Evolutionary conservation across 2,329 filamentous ascomycete genomes (phyloP).

Genomic region (Ascochyta viciae-villosae): DNA sequence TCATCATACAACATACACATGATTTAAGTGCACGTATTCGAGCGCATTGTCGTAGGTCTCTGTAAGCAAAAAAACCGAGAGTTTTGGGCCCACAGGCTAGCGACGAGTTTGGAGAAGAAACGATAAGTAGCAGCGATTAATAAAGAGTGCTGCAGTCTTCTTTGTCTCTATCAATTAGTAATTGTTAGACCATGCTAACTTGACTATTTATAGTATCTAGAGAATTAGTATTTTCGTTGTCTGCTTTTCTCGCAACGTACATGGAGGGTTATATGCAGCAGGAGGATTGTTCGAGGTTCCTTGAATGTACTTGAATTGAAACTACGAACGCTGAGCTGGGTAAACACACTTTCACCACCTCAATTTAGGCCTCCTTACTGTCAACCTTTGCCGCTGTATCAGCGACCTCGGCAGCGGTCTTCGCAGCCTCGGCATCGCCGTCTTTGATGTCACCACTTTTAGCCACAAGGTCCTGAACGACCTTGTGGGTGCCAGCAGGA

Average conservation of each 20-base stretch:
- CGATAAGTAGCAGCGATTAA: too few relatives aligned
- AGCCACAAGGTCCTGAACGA: constrained; percentile 71
- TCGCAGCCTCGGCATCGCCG: constrained; percentile 41
- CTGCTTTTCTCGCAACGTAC: not conserved
- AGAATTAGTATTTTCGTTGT: too few relatives aligned
- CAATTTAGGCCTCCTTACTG: constrained; percentile 25
- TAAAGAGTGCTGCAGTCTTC: too few relatives aligned
- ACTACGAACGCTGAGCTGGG: not conserved
- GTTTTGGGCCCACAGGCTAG: not conserved
- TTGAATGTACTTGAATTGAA: not conserved
- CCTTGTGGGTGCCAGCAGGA: constrained; percentile 78
- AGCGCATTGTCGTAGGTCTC: too few relatives aligned
- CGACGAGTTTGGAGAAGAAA: not conserved
- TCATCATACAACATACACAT: too few relatives aligned
- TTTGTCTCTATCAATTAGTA: too few relatives aligned
- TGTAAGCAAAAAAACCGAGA: not conserved
- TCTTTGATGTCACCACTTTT: constrained; percentile 33
- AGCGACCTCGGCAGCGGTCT: constrained; percentile 55
- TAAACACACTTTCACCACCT: not conserved
- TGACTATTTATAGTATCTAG: too few relatives aligned
- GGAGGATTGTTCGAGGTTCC: not conserved
- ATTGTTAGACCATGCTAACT: too few relatives aligned
- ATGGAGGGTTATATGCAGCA: not conserved
- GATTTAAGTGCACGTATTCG: too few relatives aligned
- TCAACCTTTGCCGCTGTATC: constrained; percentile 54